phyloP scores from a whole-genome alignment of 2,329 filamentous ascomycete genomes.

The Alternaria panax region DNA sequence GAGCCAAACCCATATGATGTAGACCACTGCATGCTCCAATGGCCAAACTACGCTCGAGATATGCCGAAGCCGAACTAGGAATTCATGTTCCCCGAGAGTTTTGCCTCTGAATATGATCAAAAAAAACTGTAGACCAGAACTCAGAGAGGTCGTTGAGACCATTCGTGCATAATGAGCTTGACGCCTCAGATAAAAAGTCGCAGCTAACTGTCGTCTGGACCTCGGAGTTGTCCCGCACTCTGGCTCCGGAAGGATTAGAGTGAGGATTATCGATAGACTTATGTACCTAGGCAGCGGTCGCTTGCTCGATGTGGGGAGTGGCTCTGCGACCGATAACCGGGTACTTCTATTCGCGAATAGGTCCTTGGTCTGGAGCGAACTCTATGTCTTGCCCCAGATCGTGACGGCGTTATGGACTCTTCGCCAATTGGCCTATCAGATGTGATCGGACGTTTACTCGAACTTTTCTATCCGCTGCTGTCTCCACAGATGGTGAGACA shows the following conservation, averaged over 20 bases:
- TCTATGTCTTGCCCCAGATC: neutral
- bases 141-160: constrained; percentile 1
- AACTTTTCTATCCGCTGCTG: neutral
- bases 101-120: neutral
- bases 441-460: neutral
- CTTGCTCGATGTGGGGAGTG: neutral
- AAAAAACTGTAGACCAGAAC: constrained; percentile 4
- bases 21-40: neutral
- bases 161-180: neutral
- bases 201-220: neutral
- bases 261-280: neutral
- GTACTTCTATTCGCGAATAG: neutral
- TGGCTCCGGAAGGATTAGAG: neutral
- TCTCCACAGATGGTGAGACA: constrained; percentile 8
- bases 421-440: constrained; percentile 1
- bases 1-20: neutral
- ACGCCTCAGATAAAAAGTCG: neutral
- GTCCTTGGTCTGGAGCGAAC: neutral
- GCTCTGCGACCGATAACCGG: neutral
- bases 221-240: neutral
- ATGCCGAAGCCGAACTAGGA: neutral
- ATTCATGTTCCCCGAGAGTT: constrained; percentile 7
- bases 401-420: neutral
- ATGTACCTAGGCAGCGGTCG: neutral
- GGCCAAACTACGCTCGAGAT: neutral